phyloP scores from a whole-genome alignment of 805 yeast genomes.

The Spathaspora gorwiae region DNA sequence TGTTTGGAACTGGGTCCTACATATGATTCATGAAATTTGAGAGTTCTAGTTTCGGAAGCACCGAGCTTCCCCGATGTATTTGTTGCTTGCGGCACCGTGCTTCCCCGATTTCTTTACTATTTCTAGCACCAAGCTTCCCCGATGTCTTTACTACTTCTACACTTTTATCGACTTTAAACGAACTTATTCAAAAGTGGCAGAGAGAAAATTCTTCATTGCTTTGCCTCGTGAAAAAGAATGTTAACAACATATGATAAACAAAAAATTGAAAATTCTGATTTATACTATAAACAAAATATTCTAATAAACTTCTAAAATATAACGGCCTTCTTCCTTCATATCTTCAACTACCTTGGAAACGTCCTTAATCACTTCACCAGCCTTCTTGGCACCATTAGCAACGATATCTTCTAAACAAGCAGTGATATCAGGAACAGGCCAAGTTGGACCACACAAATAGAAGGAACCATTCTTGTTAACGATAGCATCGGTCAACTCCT shows the following conservation, averaged over 20 bases:
- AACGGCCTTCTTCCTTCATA: conserved; percentile 87
- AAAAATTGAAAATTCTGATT: too few relatives aligned
- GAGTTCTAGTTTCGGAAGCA: not conserved
- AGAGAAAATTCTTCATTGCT: too few relatives aligned
- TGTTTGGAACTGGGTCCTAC: not conserved
- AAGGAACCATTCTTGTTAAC: conserved; percentile 78
- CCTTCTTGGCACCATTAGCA: conserved; percentile 60
- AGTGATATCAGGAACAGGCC: conserved; percentile 98
- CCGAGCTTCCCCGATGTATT: too few relatives aligned
- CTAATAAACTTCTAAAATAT: conserved; percentile 88
- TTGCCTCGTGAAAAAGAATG: too few relatives aligned
- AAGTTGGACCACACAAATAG: conserved; percentile 97
- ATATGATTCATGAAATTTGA: not conserved
- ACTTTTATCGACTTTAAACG: too few relatives aligned
- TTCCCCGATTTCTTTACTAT: too few relatives aligned
- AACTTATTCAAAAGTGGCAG: too few relatives aligned
- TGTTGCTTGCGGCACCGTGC: too few relatives aligned
- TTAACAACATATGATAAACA: too few relatives aligned
- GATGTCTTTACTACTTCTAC: too few relatives aligned
- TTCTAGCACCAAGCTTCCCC: too few relatives aligned
- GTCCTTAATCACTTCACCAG: conserved; percentile 61
- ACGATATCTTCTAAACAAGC: conserved; percentile 83
- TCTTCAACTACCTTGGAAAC: conserved; percentile 81
- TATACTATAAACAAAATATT: not conserved
- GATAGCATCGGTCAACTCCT: conserved; percentile 73